Evolutionary conservation across 1,139 yeast species (phyloP).

Genomic region (Zygotorulaspora mrakii): DNA sequence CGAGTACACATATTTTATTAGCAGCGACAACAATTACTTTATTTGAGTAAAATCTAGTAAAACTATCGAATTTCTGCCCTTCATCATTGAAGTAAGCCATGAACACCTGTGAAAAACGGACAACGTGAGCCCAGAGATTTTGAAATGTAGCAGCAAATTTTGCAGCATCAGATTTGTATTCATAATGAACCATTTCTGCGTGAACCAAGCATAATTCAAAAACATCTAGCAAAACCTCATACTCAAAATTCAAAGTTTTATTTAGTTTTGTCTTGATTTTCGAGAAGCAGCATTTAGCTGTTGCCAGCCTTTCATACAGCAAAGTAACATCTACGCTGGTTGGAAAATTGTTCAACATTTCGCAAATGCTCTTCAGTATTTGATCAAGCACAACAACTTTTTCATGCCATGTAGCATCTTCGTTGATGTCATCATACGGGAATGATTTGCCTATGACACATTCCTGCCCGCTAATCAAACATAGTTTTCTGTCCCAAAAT

Average conservation of each 20-base stretch:
- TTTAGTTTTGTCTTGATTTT: conserved; percentile 4
- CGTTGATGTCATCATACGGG: conserved; percentile 7
- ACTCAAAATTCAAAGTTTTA: conserved; percentile 23
- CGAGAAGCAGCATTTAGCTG: conserved; percentile 12
- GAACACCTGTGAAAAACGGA: conserved; percentile 23
- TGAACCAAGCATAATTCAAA: conserved; percentile 24
- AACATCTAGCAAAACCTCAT: conserved; percentile 23
- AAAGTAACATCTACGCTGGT: conserved; percentile 22
- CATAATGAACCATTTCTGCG: conserved; percentile 27
- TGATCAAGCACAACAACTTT: conserved; percentile 23
- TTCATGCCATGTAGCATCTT: conserved; percentile 21
- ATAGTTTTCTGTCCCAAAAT: conserved; percentile 34
- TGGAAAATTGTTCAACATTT: conserved; percentile 25
- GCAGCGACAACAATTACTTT: conserved; percentile 30
- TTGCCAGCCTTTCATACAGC: conserved; percentile 15
- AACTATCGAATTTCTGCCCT: conserved; percentile 17
- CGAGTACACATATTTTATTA: conserved; percentile 24
- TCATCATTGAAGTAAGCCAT: conserved; percentile 20
- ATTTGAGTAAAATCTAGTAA: conserved; percentile 28
- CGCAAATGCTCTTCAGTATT: conserved; percentile 20
- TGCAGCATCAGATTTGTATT: conserved; percentile 15
- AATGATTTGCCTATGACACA: conserved; percentile 29
- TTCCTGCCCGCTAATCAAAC: conserved; percentile 31
- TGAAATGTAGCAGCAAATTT: conserved; percentile 21
- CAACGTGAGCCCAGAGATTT: conserved; percentile 24